Evolutionary conservation across 2,329 filamentous ascomycete species (phyloP).

Genomic region (Colletotrichum aenigma): DNA sequence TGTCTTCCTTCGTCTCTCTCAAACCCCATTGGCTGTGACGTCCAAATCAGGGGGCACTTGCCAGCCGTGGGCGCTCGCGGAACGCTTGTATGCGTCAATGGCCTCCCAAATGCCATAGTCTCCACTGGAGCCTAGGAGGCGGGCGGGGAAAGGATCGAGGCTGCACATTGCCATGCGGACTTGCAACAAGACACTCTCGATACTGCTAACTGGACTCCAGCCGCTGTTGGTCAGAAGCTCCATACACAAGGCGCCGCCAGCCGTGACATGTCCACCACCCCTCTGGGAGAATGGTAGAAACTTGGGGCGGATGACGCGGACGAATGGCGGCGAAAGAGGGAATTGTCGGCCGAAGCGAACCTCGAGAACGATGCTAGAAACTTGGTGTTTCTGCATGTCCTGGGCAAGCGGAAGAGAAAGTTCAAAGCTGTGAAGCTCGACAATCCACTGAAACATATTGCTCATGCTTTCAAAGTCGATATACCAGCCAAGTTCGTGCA

Average conservation of each 20-base stretch:
- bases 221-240: slow-evolving; percentile 83
- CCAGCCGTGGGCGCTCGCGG: slow-evolving; percentile 74
- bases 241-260: slow-evolving; percentile 84
- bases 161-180: slow-evolving; percentile 78
- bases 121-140: slow-evolving; percentile 46
- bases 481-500: slow-evolving; percentile 81
- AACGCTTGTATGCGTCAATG: slow-evolving; percentile 65
- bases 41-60: slow-evolving; percentile 66
- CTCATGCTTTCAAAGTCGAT: slow-evolving; percentile 69
- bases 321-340: slow-evolving; percentile 81
- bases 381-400: slow-evolving; percentile 70
- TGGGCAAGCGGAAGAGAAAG: slow-evolving; percentile 67
- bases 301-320: slow-evolving; percentile 80
- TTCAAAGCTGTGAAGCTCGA: slow-evolving; percentile 87
- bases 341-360: slow-evolving; percentile 79
- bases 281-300: slow-evolving; percentile 75
- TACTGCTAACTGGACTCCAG: slow-evolving; percentile 74
- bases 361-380: slow-evolving; percentile 78
- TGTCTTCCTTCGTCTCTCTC: background rate
- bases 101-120: slow-evolving; percentile 76
- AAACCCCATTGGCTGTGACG: slow-evolving; percentile 38
- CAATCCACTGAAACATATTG: slow-evolving; percentile 90
- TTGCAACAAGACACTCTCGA: slow-evolving; percentile 82
- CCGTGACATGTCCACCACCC: slow-evolving; percentile 86
- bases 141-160: slow-evolving; percentile 71